Percentiles rank a stretch among this genome's conserved stretches.
phyloP scores from a whole-genome alignment of 2,329 filamentous ascomycete species.

The Fusarium irregulare region DNA sequence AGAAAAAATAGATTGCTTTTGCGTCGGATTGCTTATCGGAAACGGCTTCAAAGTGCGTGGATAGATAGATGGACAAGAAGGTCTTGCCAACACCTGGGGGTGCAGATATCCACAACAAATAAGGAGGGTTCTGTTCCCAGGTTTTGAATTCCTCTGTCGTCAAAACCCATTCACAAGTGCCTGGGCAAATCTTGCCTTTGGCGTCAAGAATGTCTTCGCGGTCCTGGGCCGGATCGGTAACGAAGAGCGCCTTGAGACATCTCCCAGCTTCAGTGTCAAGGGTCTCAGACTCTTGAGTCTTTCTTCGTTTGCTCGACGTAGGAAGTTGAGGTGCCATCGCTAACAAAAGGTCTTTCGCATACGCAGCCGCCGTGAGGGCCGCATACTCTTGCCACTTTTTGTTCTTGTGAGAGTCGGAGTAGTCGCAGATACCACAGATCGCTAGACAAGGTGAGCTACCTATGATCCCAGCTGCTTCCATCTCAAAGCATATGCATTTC shows the following conservation, averaged over 20 bases:
- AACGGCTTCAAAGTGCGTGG: fast-evolving
- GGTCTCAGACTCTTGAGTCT: too few species aligned
- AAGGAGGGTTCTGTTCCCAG: neutral
- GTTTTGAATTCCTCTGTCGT: fast-evolving
- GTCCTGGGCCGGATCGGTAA: too few species aligned
- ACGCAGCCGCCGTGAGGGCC: fast-evolving
- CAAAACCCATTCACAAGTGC: neutral
- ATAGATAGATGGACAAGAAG: neutral
- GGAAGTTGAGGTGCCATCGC: too few species aligned
- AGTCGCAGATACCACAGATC: slow-evolving; percentile 56
- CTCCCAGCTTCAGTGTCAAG: too few species aligned
- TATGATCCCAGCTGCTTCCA: slow-evolving; percentile 37
- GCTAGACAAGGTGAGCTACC: slow-evolving; percentile 47
- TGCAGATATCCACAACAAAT: neutral
- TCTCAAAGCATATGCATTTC: slow-evolving; percentile 44
- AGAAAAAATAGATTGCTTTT: too few species aligned
- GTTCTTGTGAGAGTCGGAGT: slow-evolving; percentile 17
- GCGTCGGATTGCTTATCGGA: too few species aligned
- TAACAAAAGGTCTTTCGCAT: too few species aligned
- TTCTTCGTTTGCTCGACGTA: too few species aligned
- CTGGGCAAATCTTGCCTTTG: neutral
- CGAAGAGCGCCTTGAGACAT: too few species aligned
- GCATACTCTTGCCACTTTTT: neutral
- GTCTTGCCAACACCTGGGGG: neutral
- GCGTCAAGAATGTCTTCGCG: neutral